Evolutionary conservation across 352 stramenopile genomes (phyloP).

Genomic region (Pseudoperonospora humuli): DNA sequence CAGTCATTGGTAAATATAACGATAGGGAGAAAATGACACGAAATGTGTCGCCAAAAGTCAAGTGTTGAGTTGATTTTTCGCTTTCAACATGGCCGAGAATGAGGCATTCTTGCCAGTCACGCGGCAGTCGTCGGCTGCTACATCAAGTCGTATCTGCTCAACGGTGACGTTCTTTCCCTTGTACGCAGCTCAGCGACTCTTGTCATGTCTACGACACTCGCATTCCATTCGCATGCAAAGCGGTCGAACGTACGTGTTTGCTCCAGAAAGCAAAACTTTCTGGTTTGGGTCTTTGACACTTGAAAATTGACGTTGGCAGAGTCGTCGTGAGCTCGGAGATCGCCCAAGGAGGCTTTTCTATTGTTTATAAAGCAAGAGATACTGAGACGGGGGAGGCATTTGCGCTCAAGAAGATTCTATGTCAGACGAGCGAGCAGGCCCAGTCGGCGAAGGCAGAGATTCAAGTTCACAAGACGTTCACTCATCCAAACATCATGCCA

Average conservation of each 20-base stretch:
- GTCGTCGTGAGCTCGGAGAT: conserved; percentile 57
- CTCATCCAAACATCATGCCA: conserved; percentile 80
- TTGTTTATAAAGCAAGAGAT: conserved; percentile 75
- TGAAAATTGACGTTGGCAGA: too few relatives aligned
- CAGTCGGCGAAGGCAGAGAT: conserved; percentile 78
- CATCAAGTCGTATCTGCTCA: conserved; percentile 36
- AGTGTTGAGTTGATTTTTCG: too few relatives aligned
- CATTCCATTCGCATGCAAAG: conserved; percentile 61
- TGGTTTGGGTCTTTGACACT: too few relatives aligned
- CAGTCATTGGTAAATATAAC: too few relatives aligned
- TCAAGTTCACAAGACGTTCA: conserved; percentile 60
- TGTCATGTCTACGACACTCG: conserved; percentile 69
- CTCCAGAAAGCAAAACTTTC: background rate
- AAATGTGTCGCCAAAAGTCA: too few relatives aligned
- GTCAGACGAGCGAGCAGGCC: conserved; percentile 77
- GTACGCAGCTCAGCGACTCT: conserved; percentile 46
- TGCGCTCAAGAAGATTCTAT: conserved; percentile 87
- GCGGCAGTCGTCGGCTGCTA: conserved; percentile 8
- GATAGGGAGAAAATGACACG: too few relatives aligned
- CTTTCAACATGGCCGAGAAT: conserved; percentile 22
- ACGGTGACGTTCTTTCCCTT: conserved; percentile 55
- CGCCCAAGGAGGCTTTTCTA: conserved; percentile 83
- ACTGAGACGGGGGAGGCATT: conserved; percentile 65
- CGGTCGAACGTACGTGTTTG: conserved; percentile 47
- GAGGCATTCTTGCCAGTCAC: conserved; percentile 29